Base-by-base conservation (phyloP, 1,284 basidiomycete species). In the Xerocomus nothofagi region DNA sequence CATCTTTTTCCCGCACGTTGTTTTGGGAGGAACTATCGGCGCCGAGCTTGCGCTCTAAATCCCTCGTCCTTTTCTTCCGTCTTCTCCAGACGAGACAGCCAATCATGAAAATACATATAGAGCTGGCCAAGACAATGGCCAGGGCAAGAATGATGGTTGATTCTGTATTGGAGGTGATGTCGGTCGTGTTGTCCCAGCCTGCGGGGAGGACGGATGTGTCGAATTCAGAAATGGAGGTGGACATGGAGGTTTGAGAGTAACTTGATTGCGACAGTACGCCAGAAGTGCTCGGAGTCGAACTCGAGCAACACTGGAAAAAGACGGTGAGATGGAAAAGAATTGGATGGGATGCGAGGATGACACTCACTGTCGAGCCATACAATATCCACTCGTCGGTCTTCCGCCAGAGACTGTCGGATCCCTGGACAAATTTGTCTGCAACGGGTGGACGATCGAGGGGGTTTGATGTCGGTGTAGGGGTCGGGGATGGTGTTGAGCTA, bases 291-390 rank as follows among this genome's bases (percentile, higher is more conserved):
- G 68, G 49, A 18, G 63, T 49, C 10, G 62, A 57, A 12, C 59
- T 59, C 2, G 70, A 26, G 41, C 49, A 52, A 31, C 56, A 69
- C 65, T 68, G 26, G 32, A 45, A 50, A 54, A 27, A 40, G 47
- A 33, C 21, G 37, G 33, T 42, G 53, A 46, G 34, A 39, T 34
- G 6, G 39, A 33, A 49, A 49, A 57, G 18, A 38, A 51, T n/a
- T 21, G 40, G 33, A 12, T 26, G 52, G 36, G 27, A 46, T 43
- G 51, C 27, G 11, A 39, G 18, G 23, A 29, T n/a, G 0, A 7
- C n/a, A 66, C 82, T 76, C 50, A 82, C 71, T 18, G 79, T 76
- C 23, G 79, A 80, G 34, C 85, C 85, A 59, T 84, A 86, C 24
- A 87, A 66, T 14, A 80, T 77, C 71, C 80, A 88, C 26, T 61